Conservation (phyloP, 768 basidiomycete genomes). For the Zangia roseola region DNA sequence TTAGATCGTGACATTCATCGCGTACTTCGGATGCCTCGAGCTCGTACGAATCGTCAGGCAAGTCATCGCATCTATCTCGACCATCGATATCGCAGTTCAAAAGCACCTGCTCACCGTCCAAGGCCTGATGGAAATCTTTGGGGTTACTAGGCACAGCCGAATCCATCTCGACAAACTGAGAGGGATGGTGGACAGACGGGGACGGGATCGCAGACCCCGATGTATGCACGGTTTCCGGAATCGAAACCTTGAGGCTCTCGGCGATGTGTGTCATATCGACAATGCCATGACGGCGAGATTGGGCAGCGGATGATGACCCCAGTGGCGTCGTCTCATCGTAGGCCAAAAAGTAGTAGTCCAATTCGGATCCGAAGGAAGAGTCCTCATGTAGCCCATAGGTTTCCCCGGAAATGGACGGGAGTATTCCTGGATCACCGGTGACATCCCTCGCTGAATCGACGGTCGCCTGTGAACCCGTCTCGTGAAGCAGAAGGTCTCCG, state of each 20-base stretch:
- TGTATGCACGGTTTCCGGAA: not conserved
- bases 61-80: not conserved
- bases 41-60: not conserved
- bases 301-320: not conserved
- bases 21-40: not conserved
- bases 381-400: not conserved
- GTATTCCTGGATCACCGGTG: no score
- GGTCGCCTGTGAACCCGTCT: no score
- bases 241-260: not conserved
- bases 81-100: not conserved
- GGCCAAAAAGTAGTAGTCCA: not conserved
- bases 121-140: not conserved
- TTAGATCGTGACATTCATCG: not conserved
- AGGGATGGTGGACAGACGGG: not conserved
- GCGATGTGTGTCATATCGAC: conserved; percentile 3
- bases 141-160: not conserved
- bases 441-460: no score
- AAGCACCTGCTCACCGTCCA: not conserved
- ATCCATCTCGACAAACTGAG: not conserved
- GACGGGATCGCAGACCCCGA: not conserved
- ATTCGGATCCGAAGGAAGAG: not conserved
- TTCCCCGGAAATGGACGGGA: no score
- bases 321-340: not conserved
- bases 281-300: conserved; percentile 16
- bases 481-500: no score